Percentiles rank a stretch among this genome's conserved stretches.
Evolutionary conservation across 768 basidiomycete species (phyloP).

Genomic region (Russula vinacea): DNA sequence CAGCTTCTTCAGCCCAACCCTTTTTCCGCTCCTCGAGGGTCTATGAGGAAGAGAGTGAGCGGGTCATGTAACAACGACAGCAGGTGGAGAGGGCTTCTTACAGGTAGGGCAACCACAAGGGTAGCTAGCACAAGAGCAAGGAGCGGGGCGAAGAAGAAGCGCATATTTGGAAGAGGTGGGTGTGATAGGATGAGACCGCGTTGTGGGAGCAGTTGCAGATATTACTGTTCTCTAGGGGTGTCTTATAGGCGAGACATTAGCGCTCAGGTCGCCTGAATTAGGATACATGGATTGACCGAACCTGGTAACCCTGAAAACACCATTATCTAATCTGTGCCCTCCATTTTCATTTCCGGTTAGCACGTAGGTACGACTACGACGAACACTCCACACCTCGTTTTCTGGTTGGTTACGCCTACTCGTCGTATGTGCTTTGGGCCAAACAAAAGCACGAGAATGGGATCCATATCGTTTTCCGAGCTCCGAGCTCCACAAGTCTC

Average conservation of each 20-base stretch:
- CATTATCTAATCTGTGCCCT: neutral
- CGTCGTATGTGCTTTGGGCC: too few relatives aligned
- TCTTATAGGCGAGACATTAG: constrained; percentile 11
- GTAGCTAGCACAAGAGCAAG: constrained; percentile 6
- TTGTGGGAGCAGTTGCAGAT: neutral
- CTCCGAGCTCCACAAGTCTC: neutral
- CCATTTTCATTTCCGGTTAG: constrained; percentile 18
- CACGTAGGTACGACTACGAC: neutral
- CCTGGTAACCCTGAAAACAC: neutral
- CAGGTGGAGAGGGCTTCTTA: neutral
- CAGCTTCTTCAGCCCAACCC: accelerated
- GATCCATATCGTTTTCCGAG: neutral
- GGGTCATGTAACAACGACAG: neutral
- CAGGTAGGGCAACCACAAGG: constrained; percentile 10
- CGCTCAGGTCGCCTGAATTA: constrained; percentile 2
- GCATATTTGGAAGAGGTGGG: constrained; percentile 6
- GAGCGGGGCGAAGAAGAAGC: constrained; percentile 10
- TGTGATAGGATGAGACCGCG: neutral
- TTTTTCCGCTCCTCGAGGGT: neutral
- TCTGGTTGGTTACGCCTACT: neutral
- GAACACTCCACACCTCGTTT: neutral
- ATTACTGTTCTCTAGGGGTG: neutral
- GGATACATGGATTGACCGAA: neutral
- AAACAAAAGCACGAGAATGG: neutral
- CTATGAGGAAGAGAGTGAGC: neutral